Conservation (phyloP, 495 filamentous ascomycete genomes). For the Penicillium alfredii region DNA sequence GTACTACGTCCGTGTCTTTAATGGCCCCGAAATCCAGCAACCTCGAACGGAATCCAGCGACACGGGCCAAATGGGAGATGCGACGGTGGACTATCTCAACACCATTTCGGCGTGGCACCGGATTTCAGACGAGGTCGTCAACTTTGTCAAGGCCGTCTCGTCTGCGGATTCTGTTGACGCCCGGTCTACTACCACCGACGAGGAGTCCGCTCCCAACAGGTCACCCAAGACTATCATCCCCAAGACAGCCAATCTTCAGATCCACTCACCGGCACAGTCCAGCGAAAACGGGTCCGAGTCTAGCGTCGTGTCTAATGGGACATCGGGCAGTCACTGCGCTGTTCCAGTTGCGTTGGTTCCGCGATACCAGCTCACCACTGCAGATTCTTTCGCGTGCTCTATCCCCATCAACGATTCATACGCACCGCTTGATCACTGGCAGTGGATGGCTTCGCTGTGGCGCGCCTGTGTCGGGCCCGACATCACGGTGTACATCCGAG, state of each 20-base stretch:
- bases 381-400: constrained; percentile 64
- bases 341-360: constrained; percentile 69
- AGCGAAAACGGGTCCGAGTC: constrained; percentile 27
- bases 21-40: constrained; percentile 43
- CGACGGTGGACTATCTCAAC: constrained; percentile 59
- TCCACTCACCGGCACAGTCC: constrained; percentile 24
- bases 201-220: constrained; percentile 18
- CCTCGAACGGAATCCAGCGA: constrained; percentile 25
- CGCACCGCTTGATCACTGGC: constrained; percentile 85
- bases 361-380: constrained; percentile 68
- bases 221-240: constrained; percentile 34
- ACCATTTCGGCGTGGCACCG: constrained; percentile 67
- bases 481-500: constrained; percentile 63
- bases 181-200: constrained; percentile 10
- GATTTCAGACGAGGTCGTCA: constrained; percentile 58
- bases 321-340: constrained; percentile 3
- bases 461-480: constrained; percentile 81
- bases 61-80: constrained; percentile 33
- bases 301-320: constrained; percentile 18
- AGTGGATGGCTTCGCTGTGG: constrained; percentile 96
- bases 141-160: constrained; percentile 48
- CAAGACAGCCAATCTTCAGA: constrained; percentile 27
- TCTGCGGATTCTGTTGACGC: constrained; percentile 9
- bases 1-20: constrained; percentile 48
- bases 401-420: constrained; percentile 75